Percentiles rank a stretch among this genome's conserved stretches.
These are phyloP conservation scores for Aspergillus haitiensis DNA, from an alignment of 495 filamentous ascomycete genomes.

Conservation along the genomic window DNA sequence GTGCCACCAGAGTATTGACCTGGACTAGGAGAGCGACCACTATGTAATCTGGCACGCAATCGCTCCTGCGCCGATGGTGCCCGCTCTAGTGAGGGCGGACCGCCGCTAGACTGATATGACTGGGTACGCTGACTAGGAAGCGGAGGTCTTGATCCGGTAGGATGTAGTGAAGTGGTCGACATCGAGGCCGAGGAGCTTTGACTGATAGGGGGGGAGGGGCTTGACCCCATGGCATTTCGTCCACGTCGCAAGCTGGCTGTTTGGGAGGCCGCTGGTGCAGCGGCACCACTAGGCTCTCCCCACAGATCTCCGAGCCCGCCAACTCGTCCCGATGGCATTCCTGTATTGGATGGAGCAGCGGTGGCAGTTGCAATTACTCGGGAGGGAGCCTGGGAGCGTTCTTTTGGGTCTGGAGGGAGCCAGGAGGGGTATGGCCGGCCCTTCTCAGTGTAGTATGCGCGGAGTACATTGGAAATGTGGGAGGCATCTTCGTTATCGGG, in stretches of 20 bases:
- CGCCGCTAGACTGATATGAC: conserved; percentile 58
- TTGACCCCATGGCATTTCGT: conserved; percentile 27
- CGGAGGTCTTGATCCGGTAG: conserved; percentile 50
- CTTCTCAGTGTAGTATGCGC: conserved; percentile 91
- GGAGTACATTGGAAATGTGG: conserved; percentile 91
- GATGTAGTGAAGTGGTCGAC: conserved; percentile 34
- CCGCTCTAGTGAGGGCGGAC: conserved; percentile 45
- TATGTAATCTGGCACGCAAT: conserved; percentile 65
- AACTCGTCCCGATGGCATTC: conserved; percentile 35
- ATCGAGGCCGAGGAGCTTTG: conserved; percentile 19
- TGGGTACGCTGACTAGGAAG: conserved; percentile 69
- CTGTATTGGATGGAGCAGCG: conserved; percentile 40
- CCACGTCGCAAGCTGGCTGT: conserved; percentile 57
- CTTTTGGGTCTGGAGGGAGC: conserved; percentile 85
- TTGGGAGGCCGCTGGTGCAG: conserved; percentile 47
- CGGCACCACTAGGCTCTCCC: conserved; percentile 59
- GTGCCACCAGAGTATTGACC: conserved; percentile 23
- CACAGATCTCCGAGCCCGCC: conserved; percentile 76
- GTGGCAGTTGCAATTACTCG: conserved; percentile 51
- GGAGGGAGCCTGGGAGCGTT: conserved; percentile 58
- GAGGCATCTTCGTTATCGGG: conserved; percentile 91
- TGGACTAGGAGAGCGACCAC: conserved; percentile 48
- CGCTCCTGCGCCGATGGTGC: conserved; percentile 64
- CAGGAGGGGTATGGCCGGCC: conserved; percentile 78
- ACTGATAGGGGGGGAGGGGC: conserved; percentile 16